Percentiles rank a stretch among this genome's conserved stretches.
Conservation (phyloP, 1,139 yeast genomes). For the Kurtzmaniella quercitrusa region DNA sequence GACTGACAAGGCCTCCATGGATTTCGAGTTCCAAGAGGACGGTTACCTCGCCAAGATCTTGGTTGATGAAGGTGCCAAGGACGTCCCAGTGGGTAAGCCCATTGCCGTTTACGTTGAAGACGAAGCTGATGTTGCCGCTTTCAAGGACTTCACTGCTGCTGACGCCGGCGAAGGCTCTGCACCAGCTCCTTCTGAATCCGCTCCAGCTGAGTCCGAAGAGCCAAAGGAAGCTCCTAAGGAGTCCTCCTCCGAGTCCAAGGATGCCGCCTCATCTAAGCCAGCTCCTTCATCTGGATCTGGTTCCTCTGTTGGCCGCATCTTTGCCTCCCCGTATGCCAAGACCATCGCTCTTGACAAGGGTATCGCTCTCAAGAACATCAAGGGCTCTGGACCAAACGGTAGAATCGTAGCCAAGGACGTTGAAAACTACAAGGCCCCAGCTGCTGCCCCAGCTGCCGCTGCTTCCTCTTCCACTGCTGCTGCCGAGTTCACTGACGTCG, state of each 20-base stretch:
- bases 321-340: slow-evolving; percentile 96
- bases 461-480: slow-evolving; percentile 41
- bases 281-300: slow-evolving; percentile 18
- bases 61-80: slow-evolving; percentile 82
- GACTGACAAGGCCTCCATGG: slow-evolving; percentile 99
- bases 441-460: slow-evolving; percentile 42
- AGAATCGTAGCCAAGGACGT: slow-evolving; percentile 90
- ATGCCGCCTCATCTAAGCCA: slow-evolving; percentile 24
- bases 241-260: slow-evolving; percentile 23
- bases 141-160: slow-evolving; percentile 75
- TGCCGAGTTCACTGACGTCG: slow-evolving; percentile 72
- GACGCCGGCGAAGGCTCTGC: slow-evolving; percentile 68
- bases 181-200: slow-evolving; percentile 28
- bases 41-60: slow-evolving; percentile 91
- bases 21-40: slow-evolving; percentile 97
- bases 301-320: slow-evolving; percentile 55
- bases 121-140: slow-evolving; percentile 77
- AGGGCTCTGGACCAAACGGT: slow-evolving; percentile 94
- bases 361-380: slow-evolving; percentile 73
- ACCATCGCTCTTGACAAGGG: slow-evolving; percentile 91
- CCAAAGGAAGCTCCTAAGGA: slow-evolving; percentile 18
- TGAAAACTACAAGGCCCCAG: slow-evolving; percentile 56
- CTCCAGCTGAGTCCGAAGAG: slow-evolving; percentile 8
- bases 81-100: slow-evolving; percentile 90
- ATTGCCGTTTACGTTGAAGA: slow-evolving; percentile 96